These are phyloP conservation scores for Sugiyamaella pinicola DNA, from an alignment of 1,139 yeast species.

Conservation along the genomic window DNA sequence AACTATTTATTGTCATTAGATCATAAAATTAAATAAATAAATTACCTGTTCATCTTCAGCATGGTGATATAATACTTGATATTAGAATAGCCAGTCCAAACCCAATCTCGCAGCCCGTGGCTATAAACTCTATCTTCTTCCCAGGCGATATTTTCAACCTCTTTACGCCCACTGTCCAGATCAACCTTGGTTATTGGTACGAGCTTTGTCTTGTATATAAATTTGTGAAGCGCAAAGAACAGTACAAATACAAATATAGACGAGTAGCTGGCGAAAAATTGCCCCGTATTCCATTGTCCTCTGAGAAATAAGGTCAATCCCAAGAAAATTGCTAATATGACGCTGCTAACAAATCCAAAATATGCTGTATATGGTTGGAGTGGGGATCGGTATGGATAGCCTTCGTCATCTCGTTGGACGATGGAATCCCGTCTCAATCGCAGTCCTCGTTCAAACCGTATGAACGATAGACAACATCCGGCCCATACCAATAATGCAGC, in stretches of 20 bases:
- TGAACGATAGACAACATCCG: slow-evolving; percentile 73
- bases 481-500: slow-evolving; percentile 79
- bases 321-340: slow-evolving; percentile 58
- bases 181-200: slow-evolving; percentile 69
- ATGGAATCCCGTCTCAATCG: slow-evolving; percentile 48
- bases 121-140: slow-evolving; percentile 43
- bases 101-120: slow-evolving; percentile 22
- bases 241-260: slow-evolving; percentile 57
- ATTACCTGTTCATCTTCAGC: slow-evolving; percentile 1
- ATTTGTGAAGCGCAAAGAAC: slow-evolving; percentile 59
- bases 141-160: slow-evolving; percentile 48
- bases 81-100: slow-evolving; percentile 18
- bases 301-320: slow-evolving; percentile 67
- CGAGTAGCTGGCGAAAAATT: slow-evolving; percentile 71
- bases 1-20: slow-evolving; percentile 8
- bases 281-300: slow-evolving; percentile 62
- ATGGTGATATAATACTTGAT: slow-evolving; percentile 11
- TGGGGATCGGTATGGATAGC: slow-evolving; percentile 73
- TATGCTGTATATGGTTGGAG: slow-evolving; percentile 76
- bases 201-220: slow-evolving; percentile 54
- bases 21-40: slow-evolving; percentile 9
- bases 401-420: slow-evolving; percentile 37
- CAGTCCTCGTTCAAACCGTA: slow-evolving; percentile 71
- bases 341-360: slow-evolving; percentile 61
- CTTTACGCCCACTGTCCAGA: slow-evolving; percentile 77